These are phyloP conservation scores for Diaporthe aspalathi DNA, from an alignment of 2,329 filamentous ascomycete genomes.

Conservation along the genomic window DNA sequence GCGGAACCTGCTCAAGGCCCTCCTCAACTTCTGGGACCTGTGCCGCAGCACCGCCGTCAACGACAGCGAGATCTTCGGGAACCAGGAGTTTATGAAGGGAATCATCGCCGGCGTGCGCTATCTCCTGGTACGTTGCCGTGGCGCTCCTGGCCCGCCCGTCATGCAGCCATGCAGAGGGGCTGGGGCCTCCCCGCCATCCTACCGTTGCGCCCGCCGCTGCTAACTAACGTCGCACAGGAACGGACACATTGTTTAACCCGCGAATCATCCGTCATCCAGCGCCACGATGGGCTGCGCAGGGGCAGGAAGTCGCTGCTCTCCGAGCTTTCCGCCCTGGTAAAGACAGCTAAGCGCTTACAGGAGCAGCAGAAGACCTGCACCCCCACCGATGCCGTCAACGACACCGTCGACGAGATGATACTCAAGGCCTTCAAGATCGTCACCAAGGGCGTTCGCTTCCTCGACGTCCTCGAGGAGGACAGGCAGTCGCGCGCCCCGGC, in stretches of 20 bases:
- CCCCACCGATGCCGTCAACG: constrained; percentile 71
- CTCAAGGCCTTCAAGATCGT: constrained; percentile 94
- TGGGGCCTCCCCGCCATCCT: background rate
- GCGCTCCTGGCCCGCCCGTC: background rate
- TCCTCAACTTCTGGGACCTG: constrained; percentile 93
- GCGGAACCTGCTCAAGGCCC: constrained; percentile 83
- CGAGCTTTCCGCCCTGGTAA: constrained; percentile 89
- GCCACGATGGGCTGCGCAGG: constrained; percentile 79
- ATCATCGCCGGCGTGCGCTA: constrained; percentile 93
- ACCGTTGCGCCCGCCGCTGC: constrained; percentile 39
- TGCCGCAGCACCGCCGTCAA: constrained; percentile 81
- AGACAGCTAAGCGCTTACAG: constrained; percentile 86
- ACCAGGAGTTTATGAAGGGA: constrained; percentile 93
- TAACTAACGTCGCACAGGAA: constrained; percentile 67
- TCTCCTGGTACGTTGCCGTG: constrained; percentile 75
- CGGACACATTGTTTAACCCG: constrained; percentile 87
- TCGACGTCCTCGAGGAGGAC: constrained; percentile 84
- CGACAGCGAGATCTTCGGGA: constrained; percentile 82
- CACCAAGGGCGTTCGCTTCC: constrained; percentile 88
- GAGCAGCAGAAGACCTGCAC: constrained; percentile 69
- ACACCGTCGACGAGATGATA: constrained; percentile 91
- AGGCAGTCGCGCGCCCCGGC: constrained; percentile 60
- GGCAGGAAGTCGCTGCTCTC: constrained; percentile 89
- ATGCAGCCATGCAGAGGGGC: background rate
- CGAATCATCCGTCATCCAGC: constrained; percentile 79